phyloP scores from a whole-genome alignment of 202 grass and related monocot genomes.

The Digitaria exilis region DNA sequence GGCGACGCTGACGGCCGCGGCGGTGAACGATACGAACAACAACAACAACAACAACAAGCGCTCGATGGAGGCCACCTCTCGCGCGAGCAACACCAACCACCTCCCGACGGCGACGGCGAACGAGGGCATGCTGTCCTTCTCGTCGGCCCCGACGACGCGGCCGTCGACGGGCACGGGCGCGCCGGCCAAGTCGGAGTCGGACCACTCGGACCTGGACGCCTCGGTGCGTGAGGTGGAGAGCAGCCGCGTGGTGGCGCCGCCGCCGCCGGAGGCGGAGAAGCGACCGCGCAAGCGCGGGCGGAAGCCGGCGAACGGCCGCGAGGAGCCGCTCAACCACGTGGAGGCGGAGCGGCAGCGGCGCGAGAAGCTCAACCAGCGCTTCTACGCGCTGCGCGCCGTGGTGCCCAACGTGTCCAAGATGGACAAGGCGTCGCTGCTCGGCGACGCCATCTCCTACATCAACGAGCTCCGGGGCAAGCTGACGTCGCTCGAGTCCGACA shows the following conservation, averaged over 20 bases:
- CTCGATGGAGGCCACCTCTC: slow-evolving; percentile 84
- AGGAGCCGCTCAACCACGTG: slow-evolving; percentile 94
- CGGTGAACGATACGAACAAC: slow-evolving; percentile 44
- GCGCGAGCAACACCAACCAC: slow-evolving; percentile 77
- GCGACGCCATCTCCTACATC: slow-evolving; percentile 96
- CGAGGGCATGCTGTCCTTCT: slow-evolving; percentile 96
- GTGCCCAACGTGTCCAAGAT: slow-evolving; percentile 99
- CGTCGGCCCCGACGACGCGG: slow-evolving; percentile 56
- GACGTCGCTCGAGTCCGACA: slow-evolving; percentile 60
- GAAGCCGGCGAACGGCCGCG: slow-evolving; percentile 88
- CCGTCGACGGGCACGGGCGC: slow-evolving; percentile 50
- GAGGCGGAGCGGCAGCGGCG: slow-evolving; percentile 94
- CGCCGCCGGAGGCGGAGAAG: slow-evolving; percentile 74
- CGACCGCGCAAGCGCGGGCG: slow-evolving; percentile 84
- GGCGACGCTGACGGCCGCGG: slow-evolving; percentile 33
- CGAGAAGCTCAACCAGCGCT: slow-evolving; percentile 95
- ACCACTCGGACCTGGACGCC: slow-evolving; percentile 90
- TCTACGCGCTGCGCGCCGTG: slow-evolving; percentile 93
- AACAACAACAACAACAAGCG: slow-evolving; percentile 56
- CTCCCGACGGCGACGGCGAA: slow-evolving; percentile 49
- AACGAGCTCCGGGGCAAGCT: slow-evolving; percentile 78
- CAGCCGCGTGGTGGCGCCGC: slow-evolving; percentile 72
- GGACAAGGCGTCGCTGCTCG: slow-evolving; percentile 96
- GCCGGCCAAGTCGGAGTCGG: slow-evolving; percentile 74
- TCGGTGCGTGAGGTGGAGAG: slow-evolving; percentile 93